phyloP scores from a whole-genome alignment of 495 filamentous ascomycete species.

The Penicillium arizonense region DNA sequence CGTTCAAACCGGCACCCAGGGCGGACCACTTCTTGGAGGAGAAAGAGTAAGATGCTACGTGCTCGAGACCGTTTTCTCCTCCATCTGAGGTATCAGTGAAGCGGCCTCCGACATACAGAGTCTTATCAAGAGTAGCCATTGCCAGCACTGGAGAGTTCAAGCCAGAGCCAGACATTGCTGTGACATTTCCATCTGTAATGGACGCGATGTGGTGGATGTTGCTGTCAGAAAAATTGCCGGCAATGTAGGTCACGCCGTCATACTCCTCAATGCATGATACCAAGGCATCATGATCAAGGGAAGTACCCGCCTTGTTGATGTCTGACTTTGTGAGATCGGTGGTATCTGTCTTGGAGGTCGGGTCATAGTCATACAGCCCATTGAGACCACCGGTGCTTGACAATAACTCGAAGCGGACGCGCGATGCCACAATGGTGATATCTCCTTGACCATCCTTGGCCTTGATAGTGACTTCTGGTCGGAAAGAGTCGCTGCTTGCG shows the following conservation, averaged over 20 bases:
- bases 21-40: slow-evolving; percentile 67
- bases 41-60: slow-evolving; percentile 75
- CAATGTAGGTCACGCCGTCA: slow-evolving; percentile 67
- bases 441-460: slow-evolving; percentile 65
- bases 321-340: slow-evolving; percentile 67
- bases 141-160: slow-evolving; percentile 76
- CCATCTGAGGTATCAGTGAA: slow-evolving; percentile 75
- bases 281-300: slow-evolving; percentile 60
- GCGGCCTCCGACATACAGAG: slow-evolving; percentile 79
- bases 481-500: slow-evolving; percentile 68
- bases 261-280: slow-evolving; percentile 62
- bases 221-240: slow-evolving; percentile 76
- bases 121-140: slow-evolving; percentile 61
- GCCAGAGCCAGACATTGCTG: slow-evolving; percentile 64
- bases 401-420: slow-evolving; percentile 73
- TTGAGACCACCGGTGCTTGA: slow-evolving; percentile 68
- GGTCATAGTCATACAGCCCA: slow-evolving; percentile 88
- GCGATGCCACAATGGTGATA: slow-evolving; percentile 80
- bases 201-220: slow-evolving; percentile 71
- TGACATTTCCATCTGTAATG: slow-evolving; percentile 62
- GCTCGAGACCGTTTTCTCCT: slow-evolving; percentile 57
- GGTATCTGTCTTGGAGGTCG: slow-evolving; percentile 51
- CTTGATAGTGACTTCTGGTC: slow-evolving; percentile 75
- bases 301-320: slow-evolving; percentile 69
- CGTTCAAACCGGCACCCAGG: slow-evolving; percentile 85